These are phyloP conservation scores for Claviceps cyperi DNA, from an alignment of 2,329 filamentous ascomycete species.

Conservation along the genomic window DNA sequence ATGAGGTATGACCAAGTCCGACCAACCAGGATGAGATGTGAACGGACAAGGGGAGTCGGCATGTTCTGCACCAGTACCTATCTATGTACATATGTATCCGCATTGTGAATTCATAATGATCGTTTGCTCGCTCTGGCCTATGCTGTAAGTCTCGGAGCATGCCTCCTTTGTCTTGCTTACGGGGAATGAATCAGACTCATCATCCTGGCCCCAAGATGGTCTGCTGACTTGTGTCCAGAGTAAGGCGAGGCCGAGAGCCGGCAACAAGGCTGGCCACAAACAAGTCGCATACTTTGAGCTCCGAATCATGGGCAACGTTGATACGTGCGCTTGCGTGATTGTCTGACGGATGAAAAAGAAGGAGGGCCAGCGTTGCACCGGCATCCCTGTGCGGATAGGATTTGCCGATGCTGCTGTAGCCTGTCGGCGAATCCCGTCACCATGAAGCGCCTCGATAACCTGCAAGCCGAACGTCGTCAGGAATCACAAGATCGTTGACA, in stretches of 20 bases:
- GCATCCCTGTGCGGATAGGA: conserved; percentile 1
- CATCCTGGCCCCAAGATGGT: neutral
- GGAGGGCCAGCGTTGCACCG: conserved; percentile 1
- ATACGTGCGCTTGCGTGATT: neutral
- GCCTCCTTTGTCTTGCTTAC: neutral
- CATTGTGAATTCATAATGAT: neutral
- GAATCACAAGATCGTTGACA: no score
- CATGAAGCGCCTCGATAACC: neutral
- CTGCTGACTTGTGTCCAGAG: neutral
- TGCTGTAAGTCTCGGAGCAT: neutral
- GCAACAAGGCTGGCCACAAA: neutral
- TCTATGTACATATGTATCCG: no score
- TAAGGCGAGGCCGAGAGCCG: neutral
- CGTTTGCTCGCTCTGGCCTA: neutral
- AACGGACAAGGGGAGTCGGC: neutral
- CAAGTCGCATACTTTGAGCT: neutral
- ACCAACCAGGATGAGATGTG: neutral
- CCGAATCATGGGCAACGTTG: neutral
- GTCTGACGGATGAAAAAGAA: neutral
- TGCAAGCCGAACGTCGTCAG: neutral
- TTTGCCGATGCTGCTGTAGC: conserved; percentile 3
- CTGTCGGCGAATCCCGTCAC: conserved; percentile 5
- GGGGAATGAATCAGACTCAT: neutral
- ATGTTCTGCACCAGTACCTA: neutral
- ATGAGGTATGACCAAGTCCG: neutral